Base-by-base conservation (phyloP, 2,329 filamentous ascomycete genomes). In the Chaetomium sp. region DNA sequence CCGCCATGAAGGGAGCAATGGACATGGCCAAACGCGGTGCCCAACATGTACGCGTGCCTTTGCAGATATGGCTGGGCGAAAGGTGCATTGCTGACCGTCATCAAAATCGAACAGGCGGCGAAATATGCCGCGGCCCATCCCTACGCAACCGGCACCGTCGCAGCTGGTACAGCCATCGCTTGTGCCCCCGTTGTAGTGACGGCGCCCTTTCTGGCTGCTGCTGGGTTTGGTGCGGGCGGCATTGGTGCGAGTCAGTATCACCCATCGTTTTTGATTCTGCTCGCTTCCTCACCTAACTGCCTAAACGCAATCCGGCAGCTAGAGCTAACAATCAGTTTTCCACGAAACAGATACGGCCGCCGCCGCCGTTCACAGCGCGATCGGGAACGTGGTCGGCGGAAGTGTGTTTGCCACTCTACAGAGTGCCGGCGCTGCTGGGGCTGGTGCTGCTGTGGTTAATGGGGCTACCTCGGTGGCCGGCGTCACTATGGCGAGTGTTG, bases 341-440 rank as follows among this genome's bases (percentile, higher is more conserved):
- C 13, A 7, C 13, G 13, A 42, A 27, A 45, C 47, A 73, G 72
- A 67, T 6, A 68, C 72, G 0, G n/a, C 68, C 0, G 72, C 72
- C 1, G 67, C 72, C 0, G 60, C 31, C 3, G 29, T 57, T 21
- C 67, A 72, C n/a, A 38, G 62, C 29, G 49, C 23, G 3, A 53
- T 67, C 42, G 64, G 67, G 53, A 69, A 67, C 9, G 69, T 71
- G 1, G 68, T 33, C 1, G 68, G 65, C 1, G 68, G 70, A 0
- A 68, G 70, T 33, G 2, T 23, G 3, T 73, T 72, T 25, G 68
- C 72, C 1, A 61, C 51, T 0, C n/a, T 68, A 6, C 70, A 69
- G 57, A 73, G 71, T 55, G 71, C 70, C 0, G 72, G 65, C 1
- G 70, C 70, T 50, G 70, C 67, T 7, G 72, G 72, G 2, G 68